These are phyloP conservation scores for Pseudogymnoascus sp. DNA, from an alignment of 2,329 filamentous ascomycete genomes.

Conservation along the genomic window DNA sequence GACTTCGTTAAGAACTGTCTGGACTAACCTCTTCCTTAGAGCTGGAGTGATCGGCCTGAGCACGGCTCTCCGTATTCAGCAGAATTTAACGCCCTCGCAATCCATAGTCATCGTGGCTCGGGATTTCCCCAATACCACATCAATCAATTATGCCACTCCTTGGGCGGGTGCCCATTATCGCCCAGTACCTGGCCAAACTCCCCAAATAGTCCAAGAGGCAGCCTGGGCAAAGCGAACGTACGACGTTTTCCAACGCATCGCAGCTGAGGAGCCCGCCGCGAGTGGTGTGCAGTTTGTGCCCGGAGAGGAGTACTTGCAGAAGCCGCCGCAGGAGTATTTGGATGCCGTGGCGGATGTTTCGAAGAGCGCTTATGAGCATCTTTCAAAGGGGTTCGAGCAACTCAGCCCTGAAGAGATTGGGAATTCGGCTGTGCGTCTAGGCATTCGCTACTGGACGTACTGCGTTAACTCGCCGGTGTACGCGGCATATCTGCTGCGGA, in stretches of 20 bases:
- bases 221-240: conserved; percentile 34
- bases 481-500: conserved; percentile 33
- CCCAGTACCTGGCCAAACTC: conserved; percentile 33
- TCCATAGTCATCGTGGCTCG: conserved; percentile 30
- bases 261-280: conserved; percentile 28
- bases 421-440: conserved; percentile 25
- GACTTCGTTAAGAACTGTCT: neutral
- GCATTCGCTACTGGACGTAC: conserved; percentile 34
- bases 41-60: conserved; percentile 35
- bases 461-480: conserved; percentile 39
- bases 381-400: neutral
- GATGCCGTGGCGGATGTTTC: conserved; percentile 19
- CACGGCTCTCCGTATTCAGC: conserved; percentile 31
- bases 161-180: conserved; percentile 42
- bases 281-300: conserved; percentile 31
- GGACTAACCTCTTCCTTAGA: conserved; percentile 19
- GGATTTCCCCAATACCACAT: conserved; percentile 33
- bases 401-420: neutral
- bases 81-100: conserved; percentile 17
- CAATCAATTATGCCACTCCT: conserved; percentile 38
- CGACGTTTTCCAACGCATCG: conserved; percentile 31
- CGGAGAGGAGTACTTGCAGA: conserved; percentile 37
- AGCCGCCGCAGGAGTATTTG: conserved; percentile 31
- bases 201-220: conserved; percentile 32
- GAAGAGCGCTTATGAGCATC: neutral